phyloP scores from a whole-genome alignment of 2,329 filamentous ascomycete species.

The Fusarium irregulare region DNA sequence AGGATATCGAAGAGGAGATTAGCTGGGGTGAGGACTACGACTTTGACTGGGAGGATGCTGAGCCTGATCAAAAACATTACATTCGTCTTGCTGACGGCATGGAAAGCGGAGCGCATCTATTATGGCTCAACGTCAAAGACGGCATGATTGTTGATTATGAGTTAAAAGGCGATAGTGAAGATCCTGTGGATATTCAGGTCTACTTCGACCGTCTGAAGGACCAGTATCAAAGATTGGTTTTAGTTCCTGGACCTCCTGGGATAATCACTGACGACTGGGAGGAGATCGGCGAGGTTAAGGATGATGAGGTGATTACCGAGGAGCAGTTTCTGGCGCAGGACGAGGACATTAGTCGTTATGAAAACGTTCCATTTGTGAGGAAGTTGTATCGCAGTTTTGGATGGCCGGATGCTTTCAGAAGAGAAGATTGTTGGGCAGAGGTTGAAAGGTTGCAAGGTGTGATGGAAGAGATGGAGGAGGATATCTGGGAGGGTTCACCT shows the following conservation, averaged over 20 bases:
- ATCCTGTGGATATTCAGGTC: background rate
- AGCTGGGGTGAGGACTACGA: background rate
- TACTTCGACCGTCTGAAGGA: background rate
- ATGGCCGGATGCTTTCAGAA: background rate
- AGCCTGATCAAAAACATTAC: background rate
- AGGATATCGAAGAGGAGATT: background rate
- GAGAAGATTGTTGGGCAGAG: background rate
- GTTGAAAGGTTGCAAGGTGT: background rate
- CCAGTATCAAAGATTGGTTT: background rate
- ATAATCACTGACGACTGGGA: background rate
- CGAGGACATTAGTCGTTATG: background rate
- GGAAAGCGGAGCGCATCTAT: background rate
- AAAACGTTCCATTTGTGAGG: background rate
- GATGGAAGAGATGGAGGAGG: background rate
- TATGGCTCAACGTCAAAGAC: background rate
- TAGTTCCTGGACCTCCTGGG: background rate
- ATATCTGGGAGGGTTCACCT: background rate
- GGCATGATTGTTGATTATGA: background rate
- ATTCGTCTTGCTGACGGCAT: background rate
- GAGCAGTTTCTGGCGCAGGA: background rate
- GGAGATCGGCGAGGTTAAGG: background rate
- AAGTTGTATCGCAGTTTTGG: background rate
- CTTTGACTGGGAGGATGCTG: background rate
- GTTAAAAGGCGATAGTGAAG: background rate
- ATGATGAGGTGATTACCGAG: background rate